Conservation (phyloP, 108 stramenopile species). For the Skeletonema costatum region DNA sequence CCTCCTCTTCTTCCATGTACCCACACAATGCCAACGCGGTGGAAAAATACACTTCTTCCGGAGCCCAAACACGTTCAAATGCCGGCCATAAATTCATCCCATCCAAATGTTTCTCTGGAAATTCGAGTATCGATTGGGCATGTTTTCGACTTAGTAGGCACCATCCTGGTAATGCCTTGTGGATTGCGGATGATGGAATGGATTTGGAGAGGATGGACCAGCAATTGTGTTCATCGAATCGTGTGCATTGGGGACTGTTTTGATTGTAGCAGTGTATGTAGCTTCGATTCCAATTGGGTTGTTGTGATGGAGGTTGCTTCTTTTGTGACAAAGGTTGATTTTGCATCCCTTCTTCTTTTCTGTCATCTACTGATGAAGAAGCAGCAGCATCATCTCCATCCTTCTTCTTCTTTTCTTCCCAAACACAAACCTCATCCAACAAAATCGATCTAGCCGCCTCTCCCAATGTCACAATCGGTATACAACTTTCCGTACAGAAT, state of each 20-base stretch:
- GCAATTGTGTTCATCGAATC: slow-evolving; percentile 62
- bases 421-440: slow-evolving; percentile 25
- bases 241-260: slow-evolving; percentile 40
- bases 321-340: background rate
- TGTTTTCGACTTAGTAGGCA: slow-evolving; percentile 56
- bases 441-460: slow-evolving; percentile 34
- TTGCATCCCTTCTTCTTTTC: background rate
- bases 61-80: slow-evolving; percentile 61
- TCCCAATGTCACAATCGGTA: slow-evolving; percentile 46
- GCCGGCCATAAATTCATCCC: slow-evolving; percentile 57
- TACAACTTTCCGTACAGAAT: slow-evolving; percentile 55
- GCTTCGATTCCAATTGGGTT: slow-evolving; percentile 37
- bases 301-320: background rate
- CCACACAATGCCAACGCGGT: slow-evolving; percentile 50
- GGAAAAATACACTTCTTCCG: slow-evolving; percentile 63
- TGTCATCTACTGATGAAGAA: background rate
- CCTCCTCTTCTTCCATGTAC: slow-evolving; percentile 8
- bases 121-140: slow-evolving; percentile 44
- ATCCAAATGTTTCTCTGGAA: slow-evolving; percentile 36
- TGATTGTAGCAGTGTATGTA: slow-evolving; percentile 46
- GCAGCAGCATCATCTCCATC: background rate
- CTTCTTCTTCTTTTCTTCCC: slow-evolving; percentile 18
- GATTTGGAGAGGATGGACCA: slow-evolving; percentile 40
- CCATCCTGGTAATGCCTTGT: slow-evolving; percentile 66
- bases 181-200: slow-evolving; percentile 41